Evolutionary conservation across 2,329 filamentous ascomycete genomes (phyloP).

Genomic region (Neofusicoccum sp.): DNA sequence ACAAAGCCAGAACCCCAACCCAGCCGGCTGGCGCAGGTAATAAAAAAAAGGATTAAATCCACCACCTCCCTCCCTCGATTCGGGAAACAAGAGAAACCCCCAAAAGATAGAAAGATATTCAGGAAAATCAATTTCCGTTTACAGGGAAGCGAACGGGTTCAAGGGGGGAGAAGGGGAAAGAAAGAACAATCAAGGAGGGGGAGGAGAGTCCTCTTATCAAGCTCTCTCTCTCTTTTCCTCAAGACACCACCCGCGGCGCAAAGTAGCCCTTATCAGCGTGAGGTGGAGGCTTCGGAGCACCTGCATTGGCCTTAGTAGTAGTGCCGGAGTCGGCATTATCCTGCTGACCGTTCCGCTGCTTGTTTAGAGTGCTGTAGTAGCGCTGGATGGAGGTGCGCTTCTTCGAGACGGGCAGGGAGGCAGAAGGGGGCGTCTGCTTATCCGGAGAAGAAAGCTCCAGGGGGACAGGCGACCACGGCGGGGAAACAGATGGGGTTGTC

Average conservation of each 20-base stretch:
- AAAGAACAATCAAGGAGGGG: neutral
- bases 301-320: neutral
- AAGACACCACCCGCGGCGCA: neutral
- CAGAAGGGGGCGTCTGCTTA: neutral
- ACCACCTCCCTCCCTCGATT: too few relatives aligned
- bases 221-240: neutral
- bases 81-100: too few relatives aligned
- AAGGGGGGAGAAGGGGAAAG: neutral
- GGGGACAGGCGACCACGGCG: neutral
- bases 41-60: too few relatives aligned
- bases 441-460: neutral
- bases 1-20: too few relatives aligned
- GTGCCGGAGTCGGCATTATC: neutral
- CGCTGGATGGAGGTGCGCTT: slow-evolving; percentile 4
- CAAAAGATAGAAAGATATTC: too few relatives aligned
- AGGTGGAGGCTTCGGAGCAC: neutral
- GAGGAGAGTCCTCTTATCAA: neutral
- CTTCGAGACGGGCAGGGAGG: neutral
- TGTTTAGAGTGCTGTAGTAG: slow-evolving; percentile 7
- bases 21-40: too few relatives aligned
- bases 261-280: neutral
- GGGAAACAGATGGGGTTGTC: neutral
- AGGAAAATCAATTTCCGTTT: too few relatives aligned
- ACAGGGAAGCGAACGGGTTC: neutral
- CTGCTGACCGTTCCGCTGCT: neutral